Percentiles rank a stretch among this genome's conserved stretches.
These are phyloP conservation scores for Colletotrichum tamarilloi DNA, from an alignment of 2,329 filamentous ascomycete species.

Conservation along the genomic window DNA sequence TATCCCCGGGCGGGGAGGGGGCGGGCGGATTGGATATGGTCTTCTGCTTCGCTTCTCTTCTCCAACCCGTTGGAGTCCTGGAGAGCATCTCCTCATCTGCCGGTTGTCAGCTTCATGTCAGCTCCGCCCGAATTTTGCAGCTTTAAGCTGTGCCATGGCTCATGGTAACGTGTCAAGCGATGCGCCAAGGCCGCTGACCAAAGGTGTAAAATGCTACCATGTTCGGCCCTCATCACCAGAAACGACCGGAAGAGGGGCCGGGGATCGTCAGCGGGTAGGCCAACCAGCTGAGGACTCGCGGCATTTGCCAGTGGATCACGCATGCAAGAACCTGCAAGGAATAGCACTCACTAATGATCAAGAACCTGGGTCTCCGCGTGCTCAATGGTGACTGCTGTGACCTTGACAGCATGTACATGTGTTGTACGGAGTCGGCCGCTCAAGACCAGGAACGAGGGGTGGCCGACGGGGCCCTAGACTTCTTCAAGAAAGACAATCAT, in stretches of 20 bases:
- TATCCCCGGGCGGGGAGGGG: background rate
- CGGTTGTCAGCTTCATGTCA: slow-evolving; percentile 5
- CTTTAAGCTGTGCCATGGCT: slow-evolving; percentile 3
- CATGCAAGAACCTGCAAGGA: background rate
- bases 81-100: background rate
- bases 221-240: slow-evolving; percentile 5
- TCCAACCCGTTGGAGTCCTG: background rate
- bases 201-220: slow-evolving; percentile 9
- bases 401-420: background rate
- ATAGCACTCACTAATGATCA: background rate
- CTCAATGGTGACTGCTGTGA: background rate
- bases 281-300: background rate
- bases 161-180: background rate
- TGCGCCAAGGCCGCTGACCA: slow-evolving; percentile 9
- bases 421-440: background rate
- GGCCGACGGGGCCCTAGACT: background rate
- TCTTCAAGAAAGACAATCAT: background rate
- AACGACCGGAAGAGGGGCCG: background rate
- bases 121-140: background rate
- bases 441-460: background rate
- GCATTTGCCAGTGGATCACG: slow-evolving; percentile 13
- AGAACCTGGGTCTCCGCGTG: background rate
- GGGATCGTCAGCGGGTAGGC: slow-evolving; percentile 1
- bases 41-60: background rate
- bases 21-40: background rate